Conservation (phyloP, 2,329 filamentous ascomycete genomes). For the Colletotrichum sp. region DNA sequence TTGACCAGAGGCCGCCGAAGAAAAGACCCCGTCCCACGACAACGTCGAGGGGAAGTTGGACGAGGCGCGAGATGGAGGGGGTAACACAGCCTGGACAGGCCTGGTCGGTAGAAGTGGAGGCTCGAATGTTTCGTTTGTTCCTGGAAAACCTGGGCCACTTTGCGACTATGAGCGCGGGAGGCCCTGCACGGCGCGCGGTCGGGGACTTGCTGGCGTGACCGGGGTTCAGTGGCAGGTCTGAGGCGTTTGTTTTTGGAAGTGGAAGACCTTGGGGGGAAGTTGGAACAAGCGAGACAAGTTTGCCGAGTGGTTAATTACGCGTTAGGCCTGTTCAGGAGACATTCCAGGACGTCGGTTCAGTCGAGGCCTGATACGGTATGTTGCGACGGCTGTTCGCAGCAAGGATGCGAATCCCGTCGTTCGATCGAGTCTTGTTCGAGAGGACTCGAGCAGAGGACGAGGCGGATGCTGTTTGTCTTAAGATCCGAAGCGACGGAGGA, state of each 20-base stretch:
- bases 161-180: conserved; percentile 12
- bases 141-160: conserved; percentile 4
- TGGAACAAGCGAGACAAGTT: conserved; percentile 14
- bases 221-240: neutral
- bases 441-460: neutral
- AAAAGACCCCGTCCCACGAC: conserved; percentile 7
- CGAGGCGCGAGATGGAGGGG: conserved; percentile 15
- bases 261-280: neutral
- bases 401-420: neutral
- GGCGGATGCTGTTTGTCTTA: neutral
- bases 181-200: conserved; percentile 20
- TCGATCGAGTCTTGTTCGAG: neutral
- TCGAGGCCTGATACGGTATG: neutral
- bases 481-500: neutral
- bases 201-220: conserved; percentile 18
- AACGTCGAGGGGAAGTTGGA: conserved; percentile 12
- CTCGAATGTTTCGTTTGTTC: conserved; percentile 18
- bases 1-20: conserved; percentile 5
- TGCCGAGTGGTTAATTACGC: conserved; percentile 15
- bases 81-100: conserved; percentile 15
- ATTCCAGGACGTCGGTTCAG: neutral
- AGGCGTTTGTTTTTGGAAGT: conserved; percentile 6
- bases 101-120: conserved; percentile 10
- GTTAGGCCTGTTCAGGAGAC: conserved; percentile 8
- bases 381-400: conserved; percentile 2